Evolutionary conservation across 2,329 filamentous ascomycete genomes (phyloP).

Genomic region (Claviceps fusiformis): DNA sequence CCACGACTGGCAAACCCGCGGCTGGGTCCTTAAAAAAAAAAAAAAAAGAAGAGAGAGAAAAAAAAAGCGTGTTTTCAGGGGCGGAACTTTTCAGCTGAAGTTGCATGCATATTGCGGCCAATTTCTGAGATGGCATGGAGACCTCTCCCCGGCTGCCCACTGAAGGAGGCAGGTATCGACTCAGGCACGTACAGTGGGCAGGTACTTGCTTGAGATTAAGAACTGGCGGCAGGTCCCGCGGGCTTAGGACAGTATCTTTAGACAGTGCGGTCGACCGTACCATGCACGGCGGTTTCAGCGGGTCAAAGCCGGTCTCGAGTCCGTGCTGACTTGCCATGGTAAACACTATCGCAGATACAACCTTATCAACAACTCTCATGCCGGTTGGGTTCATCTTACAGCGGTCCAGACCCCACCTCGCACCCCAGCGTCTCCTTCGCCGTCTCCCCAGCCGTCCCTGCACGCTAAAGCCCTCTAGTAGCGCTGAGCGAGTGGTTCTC

Average conservation of each 20-base stretch:
- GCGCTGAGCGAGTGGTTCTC: background rate
- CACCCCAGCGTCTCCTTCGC: slow-evolving; percentile 18
- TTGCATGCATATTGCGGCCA: background rate
- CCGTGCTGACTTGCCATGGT: background rate
- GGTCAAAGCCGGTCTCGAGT: rapidly evolving
- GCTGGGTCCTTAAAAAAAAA: background rate
- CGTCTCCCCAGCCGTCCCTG: slow-evolving; percentile 5
- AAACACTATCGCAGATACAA: slow-evolving; percentile 11
- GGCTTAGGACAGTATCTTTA: background rate
- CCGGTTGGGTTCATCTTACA: slow-evolving; percentile 28
- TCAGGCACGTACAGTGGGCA: too few relatives aligned
- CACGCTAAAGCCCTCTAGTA: background rate
- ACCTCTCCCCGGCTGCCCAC: background rate
- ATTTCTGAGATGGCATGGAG: slow-evolving; percentile 2
- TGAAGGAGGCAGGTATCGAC: background rate
- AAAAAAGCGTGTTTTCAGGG: background rate
- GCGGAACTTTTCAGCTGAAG: background rate
- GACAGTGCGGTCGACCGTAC: background rate
- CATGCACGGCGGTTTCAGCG: background rate
- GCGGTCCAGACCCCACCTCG: slow-evolving; percentile 17
- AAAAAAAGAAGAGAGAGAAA: background rate
- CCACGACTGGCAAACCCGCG: too few relatives aligned
- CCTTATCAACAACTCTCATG: slow-evolving; percentile 17
- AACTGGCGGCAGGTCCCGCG: slow-evolving; percentile 2
- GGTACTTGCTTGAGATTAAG: background rate